A percentile compares a stretch with the other conserved stretches of the same genome.
Evolutionary conservation across 176 grass and related monocot species (phyloP).

Genomic region (Guadua angustifolia): DNA sequence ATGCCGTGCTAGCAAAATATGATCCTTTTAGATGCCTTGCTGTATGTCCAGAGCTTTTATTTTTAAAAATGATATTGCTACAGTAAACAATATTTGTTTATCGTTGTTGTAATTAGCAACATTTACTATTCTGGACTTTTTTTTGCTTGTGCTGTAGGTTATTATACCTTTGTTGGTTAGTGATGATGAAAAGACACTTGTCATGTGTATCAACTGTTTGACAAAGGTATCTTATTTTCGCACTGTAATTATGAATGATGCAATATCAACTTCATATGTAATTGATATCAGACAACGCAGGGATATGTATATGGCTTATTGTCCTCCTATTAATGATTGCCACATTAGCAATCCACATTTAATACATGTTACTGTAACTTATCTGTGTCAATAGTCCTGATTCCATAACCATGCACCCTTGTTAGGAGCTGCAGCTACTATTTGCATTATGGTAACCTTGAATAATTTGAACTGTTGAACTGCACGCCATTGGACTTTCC

Average conservation of each 20-base stretch:
- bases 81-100: conserved; percentile 9
- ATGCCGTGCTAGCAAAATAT: conserved; percentile 59
- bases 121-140: conserved; percentile 25
- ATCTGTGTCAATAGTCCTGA: not conserved
- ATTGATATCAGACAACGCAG: not conserved
- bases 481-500: not conserved
- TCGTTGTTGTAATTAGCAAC: conserved; percentile 39
- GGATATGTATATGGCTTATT: not conserved
- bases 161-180: conserved; percentile 77
- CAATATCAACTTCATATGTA: not conserved
- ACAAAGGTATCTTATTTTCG: conserved; percentile 73
- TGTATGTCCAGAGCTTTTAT: conserved; percentile 53
- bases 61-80: conserved; percentile 1
- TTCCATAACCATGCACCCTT: not conserved
- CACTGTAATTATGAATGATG: not conserved
- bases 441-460: not conserved
- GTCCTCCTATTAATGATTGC: not conserved
- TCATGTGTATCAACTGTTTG: conserved; percentile 86
- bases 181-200: conserved; percentile 88
- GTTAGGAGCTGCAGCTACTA: not conserved
- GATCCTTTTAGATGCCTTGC: conserved; percentile 83
- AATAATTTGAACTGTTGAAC: conserved; percentile 10
- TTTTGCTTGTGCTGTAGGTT: conserved; percentile 58
- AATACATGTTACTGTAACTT: not conserved
- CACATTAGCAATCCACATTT: not conserved